These are phyloP conservation scores for Penicillium sp. DNA, from an alignment of 2,329 filamentous ascomycete genomes.

Conservation along the genomic window DNA sequence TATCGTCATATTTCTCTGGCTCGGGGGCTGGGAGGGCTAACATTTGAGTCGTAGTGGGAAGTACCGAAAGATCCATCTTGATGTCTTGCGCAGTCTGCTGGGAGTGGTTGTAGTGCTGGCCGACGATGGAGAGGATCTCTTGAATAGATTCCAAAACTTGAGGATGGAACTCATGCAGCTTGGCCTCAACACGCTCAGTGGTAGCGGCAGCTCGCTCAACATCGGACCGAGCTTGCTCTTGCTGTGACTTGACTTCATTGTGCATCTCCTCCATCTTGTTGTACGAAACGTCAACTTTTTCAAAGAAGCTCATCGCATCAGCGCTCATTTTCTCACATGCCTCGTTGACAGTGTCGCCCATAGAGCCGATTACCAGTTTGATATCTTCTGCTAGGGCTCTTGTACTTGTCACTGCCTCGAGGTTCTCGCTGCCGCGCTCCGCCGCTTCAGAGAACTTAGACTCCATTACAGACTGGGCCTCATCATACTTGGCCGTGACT, in stretches of 20 bases:
- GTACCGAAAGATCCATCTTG: constrained; percentile 58
- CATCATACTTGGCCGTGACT: constrained; percentile 85
- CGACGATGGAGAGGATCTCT: constrained; percentile 81
- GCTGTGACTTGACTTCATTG: constrained; percentile 74
- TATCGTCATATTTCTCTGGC: constrained; percentile 67
- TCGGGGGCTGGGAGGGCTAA: constrained; percentile 53
- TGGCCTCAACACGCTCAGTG: constrained; percentile 76
- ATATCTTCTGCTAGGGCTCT: constrained; percentile 86
- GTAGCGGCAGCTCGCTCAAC: constrained; percentile 74
- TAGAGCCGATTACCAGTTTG: constrained; percentile 81
- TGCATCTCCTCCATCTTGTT: constrained; percentile 75
- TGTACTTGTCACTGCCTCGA: constrained; percentile 74
- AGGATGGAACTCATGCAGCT: constrained; percentile 82
- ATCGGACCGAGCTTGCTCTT: constrained; percentile 81
- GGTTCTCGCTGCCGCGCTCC: constrained; percentile 72
- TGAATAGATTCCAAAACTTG: constrained; percentile 85
- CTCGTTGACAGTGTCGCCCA: constrained; percentile 79
- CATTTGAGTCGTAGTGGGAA: constrained; percentile 60
- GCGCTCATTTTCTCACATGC: constrained; percentile 85
- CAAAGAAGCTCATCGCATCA: constrained; percentile 85
- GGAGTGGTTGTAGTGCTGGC: constrained; percentile 86
- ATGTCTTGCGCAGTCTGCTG: constrained; percentile 69
- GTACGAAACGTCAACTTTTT: constrained; percentile 78
- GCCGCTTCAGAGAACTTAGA: constrained; percentile 75
- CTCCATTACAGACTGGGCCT: constrained; percentile 75